Evolutionary conservation across 371 early-diverging fungal species (phyloP).

Genomic region (Syncephalastrum monosporum): DNA sequence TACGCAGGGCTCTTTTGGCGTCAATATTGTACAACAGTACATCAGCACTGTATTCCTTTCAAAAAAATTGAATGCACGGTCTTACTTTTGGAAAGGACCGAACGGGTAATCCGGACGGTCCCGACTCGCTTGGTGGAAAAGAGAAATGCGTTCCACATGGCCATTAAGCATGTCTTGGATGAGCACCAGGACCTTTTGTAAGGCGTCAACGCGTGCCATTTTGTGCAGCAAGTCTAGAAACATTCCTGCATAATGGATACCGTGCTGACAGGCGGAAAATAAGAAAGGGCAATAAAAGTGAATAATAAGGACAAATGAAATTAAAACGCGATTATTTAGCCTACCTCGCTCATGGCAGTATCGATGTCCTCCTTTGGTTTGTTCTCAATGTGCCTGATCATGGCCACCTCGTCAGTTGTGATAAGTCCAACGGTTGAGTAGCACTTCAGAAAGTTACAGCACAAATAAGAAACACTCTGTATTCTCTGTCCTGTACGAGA

Average conservation of each 20-base stretch:
- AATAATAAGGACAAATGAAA: background rate
- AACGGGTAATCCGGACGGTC: slow-evolving; percentile 56
- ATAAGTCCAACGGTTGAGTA: slow-evolving; percentile 85
- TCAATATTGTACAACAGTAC: background rate
- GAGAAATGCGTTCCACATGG: slow-evolving; percentile 47
- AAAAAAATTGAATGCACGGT: background rate
- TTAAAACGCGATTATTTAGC: background rate
- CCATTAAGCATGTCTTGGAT: slow-evolving; percentile 83
- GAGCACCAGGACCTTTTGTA: slow-evolving; percentile 86
- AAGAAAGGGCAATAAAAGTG: too few species aligned
- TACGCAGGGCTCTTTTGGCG: slow-evolving; percentile 64
- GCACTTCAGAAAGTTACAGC: background rate
- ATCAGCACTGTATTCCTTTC: background rate
- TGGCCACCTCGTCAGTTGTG: slow-evolving; percentile 72
- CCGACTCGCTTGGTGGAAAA: slow-evolving; percentile 50
- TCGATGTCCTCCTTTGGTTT: slow-evolving; percentile 47
- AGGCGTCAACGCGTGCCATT: slow-evolving; percentile 83
- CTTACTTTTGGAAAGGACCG: slow-evolving; percentile 69
- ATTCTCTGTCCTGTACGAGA: background rate
- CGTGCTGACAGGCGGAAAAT: slow-evolving; percentile 24
- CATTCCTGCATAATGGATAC: slow-evolving; percentile 57
- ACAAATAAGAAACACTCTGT: slow-evolving; percentile 4
- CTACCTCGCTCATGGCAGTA: slow-evolving; percentile 50
- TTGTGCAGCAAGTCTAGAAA: slow-evolving; percentile 75
- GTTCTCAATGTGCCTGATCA: slow-evolving; percentile 61